Conservation (phyloP, 306 rosid species). For the Elaeagnus macrophylla region DNA sequence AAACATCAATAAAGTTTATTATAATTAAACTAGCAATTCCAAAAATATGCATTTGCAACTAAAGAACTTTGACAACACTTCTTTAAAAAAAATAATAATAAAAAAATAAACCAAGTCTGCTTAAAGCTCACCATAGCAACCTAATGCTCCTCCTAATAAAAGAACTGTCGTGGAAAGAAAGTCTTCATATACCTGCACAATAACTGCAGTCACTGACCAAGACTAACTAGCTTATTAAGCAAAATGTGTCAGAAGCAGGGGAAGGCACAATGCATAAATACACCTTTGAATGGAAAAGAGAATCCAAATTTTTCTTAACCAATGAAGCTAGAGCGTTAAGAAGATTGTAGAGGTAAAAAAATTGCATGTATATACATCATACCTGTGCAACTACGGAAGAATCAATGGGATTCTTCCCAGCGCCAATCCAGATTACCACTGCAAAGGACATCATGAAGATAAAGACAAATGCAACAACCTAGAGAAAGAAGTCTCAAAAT, state of each 20-base stretch:
- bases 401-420: slow-evolving; percentile 58
- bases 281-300: no score
- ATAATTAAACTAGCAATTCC: no score
- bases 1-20: no score
- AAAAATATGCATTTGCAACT: no score
- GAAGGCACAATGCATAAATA: not conserved
- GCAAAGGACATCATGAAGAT: slow-evolving; percentile 55
- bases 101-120: no score
- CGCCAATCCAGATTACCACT: slow-evolving; percentile 70
- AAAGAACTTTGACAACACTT: no score
- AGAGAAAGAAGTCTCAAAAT: no score
- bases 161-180: slow-evolving; percentile 55
- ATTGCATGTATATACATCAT: slow-evolving; percentile 18
- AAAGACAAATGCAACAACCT: slow-evolving; percentile 56
- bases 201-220: not conserved
- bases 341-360: slow-evolving; percentile 7
- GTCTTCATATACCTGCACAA: slow-evolving; percentile 78
- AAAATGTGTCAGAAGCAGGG: not conserved
- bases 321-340: not conserved
- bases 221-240: no score
- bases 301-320: no score
- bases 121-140: slow-evolving; percentile 64
- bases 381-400: slow-evolving; percentile 73
- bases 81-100: no score
- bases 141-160: slow-evolving; percentile 70